Evolutionary conservation across 371 early-diverging fungal species (phyloP), one percentile per base, ranked within the genome.

Genomic region (Actinomortierella ambigua): DNA sequence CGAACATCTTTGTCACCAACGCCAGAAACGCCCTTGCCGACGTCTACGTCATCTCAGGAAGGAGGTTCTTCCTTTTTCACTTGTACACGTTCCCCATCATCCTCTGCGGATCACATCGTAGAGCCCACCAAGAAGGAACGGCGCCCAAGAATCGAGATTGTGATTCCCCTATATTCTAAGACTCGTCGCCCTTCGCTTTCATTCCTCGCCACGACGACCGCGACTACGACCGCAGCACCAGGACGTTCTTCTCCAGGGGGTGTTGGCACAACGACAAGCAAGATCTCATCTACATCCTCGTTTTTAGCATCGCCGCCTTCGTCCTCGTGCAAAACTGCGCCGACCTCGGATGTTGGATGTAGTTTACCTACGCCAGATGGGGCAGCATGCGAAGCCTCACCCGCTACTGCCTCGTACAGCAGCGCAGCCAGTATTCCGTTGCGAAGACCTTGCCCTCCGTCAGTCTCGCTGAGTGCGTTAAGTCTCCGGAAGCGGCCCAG

Each of bases 381-480:
- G 3, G 48, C 48, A 1, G 9, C 18, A 48, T 17, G 24, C 9
- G 18, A 17, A 48, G 44, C 48, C 18, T 20, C 24, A 3, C 22
- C 11, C 48, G 48, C 15, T 4, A n/a, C 44, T 2, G 22, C 22
- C 11, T 3, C 48, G 22, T 8, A 18, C 9, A 20, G 3, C 22
- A 24, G 24, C 22, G 8, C 48, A 20, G 1, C 48, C 18, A 8
- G 9, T 22, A 18, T 48, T 20, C 8, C 48, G 3, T 22, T 17
- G 24, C 53, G 44, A n/a, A n/a, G n/a, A 20, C 69, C 69, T 0
- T 34, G 34, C 34, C 34, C 34, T 6, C 52, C 56, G 24, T 59
- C 60, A 5, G 58, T 69, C 20, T 55, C 69, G 4, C 28, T 69
- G 26, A 69, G 69, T 52, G 69, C 69, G 0, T 47, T 69, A 2